Percentiles rank a stretch among this genome's conserved stretches.
phyloP scores from a whole-genome alignment of 2,329 filamentous ascomycete species.

The Ophiosphaerella herpotricha region DNA sequence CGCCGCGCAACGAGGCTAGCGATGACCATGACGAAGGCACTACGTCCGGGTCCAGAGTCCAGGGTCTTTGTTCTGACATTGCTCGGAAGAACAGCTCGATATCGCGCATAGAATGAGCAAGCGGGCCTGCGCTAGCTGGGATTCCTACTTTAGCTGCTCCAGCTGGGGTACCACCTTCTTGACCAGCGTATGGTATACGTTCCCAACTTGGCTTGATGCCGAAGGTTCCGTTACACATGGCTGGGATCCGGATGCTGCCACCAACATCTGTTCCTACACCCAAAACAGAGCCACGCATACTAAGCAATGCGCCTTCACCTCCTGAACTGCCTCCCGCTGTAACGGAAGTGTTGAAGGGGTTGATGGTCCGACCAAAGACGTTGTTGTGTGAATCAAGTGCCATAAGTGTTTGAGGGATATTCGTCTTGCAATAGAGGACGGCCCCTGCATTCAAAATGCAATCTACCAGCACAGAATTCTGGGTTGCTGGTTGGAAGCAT shows the following conservation, averaged over 20 bases:
- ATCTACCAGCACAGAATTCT: constrained; percentile 49
- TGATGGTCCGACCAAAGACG: constrained; percentile 52
- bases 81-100: constrained; percentile 60
- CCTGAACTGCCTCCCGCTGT: constrained; percentile 60
- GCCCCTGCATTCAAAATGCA: constrained; percentile 53
- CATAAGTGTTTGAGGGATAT: constrained; percentile 60
- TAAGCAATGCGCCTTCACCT: constrained; percentile 58
- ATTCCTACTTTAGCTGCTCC: constrained; percentile 54
- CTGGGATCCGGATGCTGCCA: constrained; percentile 58
- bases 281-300: constrained; percentile 53
- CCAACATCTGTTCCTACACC: constrained; percentile 62
- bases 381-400: constrained; percentile 59
- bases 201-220: constrained; percentile 53
- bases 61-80: constrained; percentile 58
- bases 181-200: constrained; percentile 58
- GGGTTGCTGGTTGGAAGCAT: constrained; percentile 48
- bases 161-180: constrained; percentile 53
- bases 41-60: constrained; percentile 53
- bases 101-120: constrained; percentile 54
- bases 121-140: constrained; percentile 52
- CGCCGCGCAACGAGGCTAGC: constrained; percentile 12
- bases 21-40: constrained; percentile 47
- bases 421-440: constrained; percentile 59
- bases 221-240: constrained; percentile 56
- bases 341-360: constrained; percentile 53